phyloP scores from a whole-genome alignment of 306 rosid genomes.

The Rosa multiflora region DNA sequence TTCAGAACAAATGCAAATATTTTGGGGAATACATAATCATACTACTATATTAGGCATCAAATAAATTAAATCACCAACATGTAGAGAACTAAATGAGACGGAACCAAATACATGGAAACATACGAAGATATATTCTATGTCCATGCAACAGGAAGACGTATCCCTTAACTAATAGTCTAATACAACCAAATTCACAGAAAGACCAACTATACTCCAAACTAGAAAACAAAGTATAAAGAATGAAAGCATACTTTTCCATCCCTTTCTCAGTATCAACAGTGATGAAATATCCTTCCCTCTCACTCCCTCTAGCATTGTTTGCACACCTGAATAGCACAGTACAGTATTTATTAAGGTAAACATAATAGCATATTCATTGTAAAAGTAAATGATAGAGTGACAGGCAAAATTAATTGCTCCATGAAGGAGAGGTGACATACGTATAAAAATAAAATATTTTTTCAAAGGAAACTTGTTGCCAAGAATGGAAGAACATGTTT shows the following conservation, averaged over 20 bases:
- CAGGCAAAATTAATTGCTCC: background rate
- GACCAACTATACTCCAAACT: background rate
- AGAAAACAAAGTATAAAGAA: background rate
- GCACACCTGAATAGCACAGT: conserved; percentile 68
- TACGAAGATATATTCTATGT: background rate
- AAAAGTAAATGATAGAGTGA: background rate
- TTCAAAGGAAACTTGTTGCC: too few species aligned
- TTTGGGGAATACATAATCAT: background rate
- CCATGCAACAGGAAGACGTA: background rate
- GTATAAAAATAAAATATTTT: too few species aligned
- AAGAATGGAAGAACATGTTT: too few species aligned
- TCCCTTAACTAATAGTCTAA: background rate
- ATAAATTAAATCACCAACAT: background rate
- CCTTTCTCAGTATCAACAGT: conserved; percentile 98
- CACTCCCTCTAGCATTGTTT: conserved; percentile 58
- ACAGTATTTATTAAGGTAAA: background rate
- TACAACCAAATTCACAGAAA: background rate
- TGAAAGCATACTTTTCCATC: conserved; percentile 80
- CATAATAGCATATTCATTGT: background rate
- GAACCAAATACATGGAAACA: background rate
- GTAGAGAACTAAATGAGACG: background rate
- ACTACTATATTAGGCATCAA: background rate
- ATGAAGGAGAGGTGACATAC: background rate
- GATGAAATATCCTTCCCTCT: conserved; percentile 84
- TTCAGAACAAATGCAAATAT: background rate